Evolutionary conservation across 176 grass and related monocot species (phyloP).

Genomic region (Aechmea fasciata): DNA sequence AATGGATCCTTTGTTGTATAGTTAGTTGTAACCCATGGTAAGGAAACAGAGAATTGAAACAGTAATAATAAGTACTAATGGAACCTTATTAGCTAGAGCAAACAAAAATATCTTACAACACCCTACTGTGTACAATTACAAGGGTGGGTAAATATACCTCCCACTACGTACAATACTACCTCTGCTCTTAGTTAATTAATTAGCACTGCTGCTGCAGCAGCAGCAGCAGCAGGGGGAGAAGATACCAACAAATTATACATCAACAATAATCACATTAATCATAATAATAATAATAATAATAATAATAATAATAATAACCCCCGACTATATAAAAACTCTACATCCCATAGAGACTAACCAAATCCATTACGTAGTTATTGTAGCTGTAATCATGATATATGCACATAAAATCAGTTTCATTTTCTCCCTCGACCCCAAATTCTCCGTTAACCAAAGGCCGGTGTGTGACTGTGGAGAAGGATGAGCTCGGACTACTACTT

Average conservation of each 20-base stretch:
- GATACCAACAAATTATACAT: conserved; percentile 15
- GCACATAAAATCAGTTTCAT: conserved; percentile 46
- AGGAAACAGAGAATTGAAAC: too few species aligned
- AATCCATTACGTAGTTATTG: conserved; percentile 44
- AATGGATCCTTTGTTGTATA: too few species aligned
- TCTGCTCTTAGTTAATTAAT: neutral
- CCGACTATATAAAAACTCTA: conserved; percentile 10
- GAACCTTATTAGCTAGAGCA: neutral
- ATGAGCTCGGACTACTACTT: conserved; percentile 70
- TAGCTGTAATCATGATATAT: conserved; percentile 44
- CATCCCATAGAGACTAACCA: conserved; percentile 30
- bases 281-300: neutral
- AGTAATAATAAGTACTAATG: too few species aligned
- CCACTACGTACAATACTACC: neutral
- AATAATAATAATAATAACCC: too few species aligned
- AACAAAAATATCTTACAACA: neutral
- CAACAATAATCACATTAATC: conserved; percentile 26
- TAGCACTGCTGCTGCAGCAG: neutral
- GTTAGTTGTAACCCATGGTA: too few species aligned
- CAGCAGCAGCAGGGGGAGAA: neutral
- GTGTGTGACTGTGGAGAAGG: conserved; percentile 72
- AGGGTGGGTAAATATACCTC: neutral
- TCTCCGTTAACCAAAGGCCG: conserved; percentile 32
- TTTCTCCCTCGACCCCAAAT: conserved; percentile 41
- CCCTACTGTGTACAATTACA: neutral